Base-by-base conservation (phyloP, 371 early-diverging fungal genomes). In the Entomophthora muscae region DNA sequence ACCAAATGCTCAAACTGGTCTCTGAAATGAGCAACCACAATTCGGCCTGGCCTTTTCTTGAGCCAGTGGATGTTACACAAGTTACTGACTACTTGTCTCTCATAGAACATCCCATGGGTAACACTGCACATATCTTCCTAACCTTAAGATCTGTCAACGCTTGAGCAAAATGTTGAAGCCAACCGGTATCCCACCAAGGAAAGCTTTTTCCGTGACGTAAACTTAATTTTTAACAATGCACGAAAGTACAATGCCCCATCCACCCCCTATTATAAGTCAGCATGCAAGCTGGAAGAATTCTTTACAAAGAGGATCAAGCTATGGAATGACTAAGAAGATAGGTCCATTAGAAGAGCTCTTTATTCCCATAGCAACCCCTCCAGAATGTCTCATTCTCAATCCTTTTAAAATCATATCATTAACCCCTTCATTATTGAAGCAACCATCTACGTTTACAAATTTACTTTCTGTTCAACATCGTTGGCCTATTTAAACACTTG, bases 31-130 rank as follows among this genome's bases (percentile, higher is more conserved):
- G 59, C 65, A 69, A 27, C 82, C 61, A 61, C 27, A 61, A 85
- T 68, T 73, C 73, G 0, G 88, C 89, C 70, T 86, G 88, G 0
- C 80, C 89, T 58, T 92, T 92, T 66, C 66, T 84, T 21, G 81
- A 85, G 32, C 90, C 91, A 26, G 93, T 92, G n/a, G 84, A 91
- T 69, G 78, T 81, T 17, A 68, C 66, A 0, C 57, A 82, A 7
- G 89, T 92, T 5, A 76, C 83, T 1, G 90, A 89, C 65, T 92
- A 92, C 69, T 65, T 83, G 24, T 72, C 77, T 2, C 77, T 91
- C 2, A 86, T 86, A 61, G 80, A 78, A 57, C 68, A 73, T 1
- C 86, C 86, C 0, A 86, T 86, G 86, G 59, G 59, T 58, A 58
- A 23, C 17, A 3, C 17, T 21, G 5, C 13, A 28, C 26, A 22